These are phyloP conservation scores for Trichoderma atroviride DNA, from an alignment of 2,329 filamentous ascomycete genomes.

Conservation along the genomic window DNA sequence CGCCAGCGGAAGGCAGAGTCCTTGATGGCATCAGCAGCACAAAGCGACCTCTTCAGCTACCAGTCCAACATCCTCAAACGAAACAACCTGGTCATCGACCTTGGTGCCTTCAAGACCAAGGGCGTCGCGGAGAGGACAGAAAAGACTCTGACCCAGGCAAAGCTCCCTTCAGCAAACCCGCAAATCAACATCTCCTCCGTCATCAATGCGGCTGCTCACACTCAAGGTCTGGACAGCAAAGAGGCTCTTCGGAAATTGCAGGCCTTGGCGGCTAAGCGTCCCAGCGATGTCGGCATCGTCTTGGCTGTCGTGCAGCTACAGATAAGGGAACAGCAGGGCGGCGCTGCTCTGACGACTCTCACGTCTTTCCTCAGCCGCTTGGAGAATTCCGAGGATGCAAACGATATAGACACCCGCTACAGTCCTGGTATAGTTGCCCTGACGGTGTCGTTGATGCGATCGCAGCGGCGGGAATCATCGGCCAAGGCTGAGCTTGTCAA, in stretches of 20 bases:
- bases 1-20: conserved; percentile 64
- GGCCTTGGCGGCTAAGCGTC: conserved; percentile 70
- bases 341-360: conserved; percentile 72
- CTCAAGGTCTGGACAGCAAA: conserved; percentile 64
- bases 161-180: conserved; percentile 36
- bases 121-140: conserved; percentile 59
- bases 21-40: conserved; percentile 53
- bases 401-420: conserved; percentile 71
- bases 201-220: conserved; percentile 71
- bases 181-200: conserved; percentile 50
- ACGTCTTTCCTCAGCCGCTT: conserved; percentile 75
- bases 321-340: conserved; percentile 69
- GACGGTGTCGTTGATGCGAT: conserved; percentile 75
- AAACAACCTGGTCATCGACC: conserved; percentile 65
- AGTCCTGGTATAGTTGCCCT: conserved; percentile 83
- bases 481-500: conserved; percentile 74
- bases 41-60: conserved; percentile 71
- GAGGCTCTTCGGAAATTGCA: conserved; percentile 70
- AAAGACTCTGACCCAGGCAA: conserved; percentile 40
- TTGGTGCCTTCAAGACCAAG: conserved; percentile 68
- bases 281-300: conserved; percentile 77
- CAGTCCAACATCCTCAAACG: conserved; percentile 60
- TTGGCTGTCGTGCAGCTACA: conserved; percentile 83
- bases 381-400: conserved; percentile 60
- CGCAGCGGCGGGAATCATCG: conserved; percentile 71